phyloP scores from a whole-genome alignment of 2,329 filamentous ascomycete species.

The Colletotrichum higginsianum region DNA sequence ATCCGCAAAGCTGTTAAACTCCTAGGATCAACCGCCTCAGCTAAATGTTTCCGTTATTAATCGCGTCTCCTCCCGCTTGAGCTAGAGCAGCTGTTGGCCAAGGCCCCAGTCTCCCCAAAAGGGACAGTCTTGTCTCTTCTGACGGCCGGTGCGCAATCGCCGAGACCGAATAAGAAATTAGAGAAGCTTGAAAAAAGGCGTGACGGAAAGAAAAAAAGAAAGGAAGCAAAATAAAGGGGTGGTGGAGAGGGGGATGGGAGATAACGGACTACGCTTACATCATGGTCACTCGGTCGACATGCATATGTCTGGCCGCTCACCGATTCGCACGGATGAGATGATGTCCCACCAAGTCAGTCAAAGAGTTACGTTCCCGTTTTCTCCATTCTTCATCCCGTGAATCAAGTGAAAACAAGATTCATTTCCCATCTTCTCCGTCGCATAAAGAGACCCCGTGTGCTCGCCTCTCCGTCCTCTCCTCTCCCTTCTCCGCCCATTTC shows the following conservation, averaged over 20 bases:
- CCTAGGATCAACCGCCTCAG: background rate
- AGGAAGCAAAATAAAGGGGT: too few relatives aligned
- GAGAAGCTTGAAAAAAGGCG: too few relatives aligned
- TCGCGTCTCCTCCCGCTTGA: background rate
- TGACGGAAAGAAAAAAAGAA: too few relatives aligned
- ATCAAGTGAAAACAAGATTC: slow-evolving; percentile 13
- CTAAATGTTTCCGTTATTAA: too few relatives aligned
- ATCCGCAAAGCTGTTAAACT: too few relatives aligned
- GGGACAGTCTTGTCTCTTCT: too few relatives aligned
- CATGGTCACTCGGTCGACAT: background rate
- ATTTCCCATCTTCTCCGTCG: slow-evolving; percentile 30
- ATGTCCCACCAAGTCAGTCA: too few relatives aligned
- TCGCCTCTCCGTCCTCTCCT: background rate
- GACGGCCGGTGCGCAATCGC: background rate
- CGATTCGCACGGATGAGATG: background rate
- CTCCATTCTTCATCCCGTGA: slow-evolving; percentile 15
- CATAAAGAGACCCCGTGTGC: slow-evolving; percentile 2
- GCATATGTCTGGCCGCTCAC: background rate
- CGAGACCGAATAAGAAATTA: background rate
- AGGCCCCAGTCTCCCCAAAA: background rate
- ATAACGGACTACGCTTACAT: background rate
- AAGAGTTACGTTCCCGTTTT: background rate
- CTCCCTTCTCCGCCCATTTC: background rate
- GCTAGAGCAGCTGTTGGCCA: background rate
- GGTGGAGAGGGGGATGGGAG: background rate